Percentiles rank a stretch among this genome's conserved stretches.
phyloP scores from a whole-genome alignment of 2,329 filamentous ascomycete genomes.

The Neofusicoccum parvum region DNA sequence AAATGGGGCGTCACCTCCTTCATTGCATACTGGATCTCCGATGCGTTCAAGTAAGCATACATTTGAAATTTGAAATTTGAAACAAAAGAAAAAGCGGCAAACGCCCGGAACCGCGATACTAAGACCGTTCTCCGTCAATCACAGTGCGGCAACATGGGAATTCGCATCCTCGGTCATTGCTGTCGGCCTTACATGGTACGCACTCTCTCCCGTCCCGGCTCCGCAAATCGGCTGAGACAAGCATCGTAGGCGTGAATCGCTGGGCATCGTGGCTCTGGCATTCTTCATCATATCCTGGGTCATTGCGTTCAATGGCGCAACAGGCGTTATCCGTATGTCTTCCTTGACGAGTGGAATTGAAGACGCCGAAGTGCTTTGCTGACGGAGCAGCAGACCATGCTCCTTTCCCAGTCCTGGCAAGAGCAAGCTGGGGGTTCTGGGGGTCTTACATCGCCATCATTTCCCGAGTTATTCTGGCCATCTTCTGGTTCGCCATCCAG shows the following conservation, averaged over 20 bases:
- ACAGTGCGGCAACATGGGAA: constrained; percentile 56
- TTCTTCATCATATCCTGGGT: constrained; percentile 60
- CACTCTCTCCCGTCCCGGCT: not conserved
- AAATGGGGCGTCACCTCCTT: constrained; percentile 32
- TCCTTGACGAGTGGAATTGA: not conserved
- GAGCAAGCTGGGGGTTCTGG: constrained; percentile 61
- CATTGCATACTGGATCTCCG: constrained; percentile 56
- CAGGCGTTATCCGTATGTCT: constrained; percentile 36
- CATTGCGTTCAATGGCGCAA: constrained; percentile 62
- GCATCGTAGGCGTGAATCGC: constrained; percentile 44
- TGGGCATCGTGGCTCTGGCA: constrained; percentile 54
- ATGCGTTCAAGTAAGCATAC: constrained; percentile 49
- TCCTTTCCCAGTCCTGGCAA: constrained; percentile 59
- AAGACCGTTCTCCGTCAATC: constrained; percentile 17
- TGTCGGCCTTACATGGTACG: constrained; percentile 53
- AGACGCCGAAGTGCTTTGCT: not conserved
- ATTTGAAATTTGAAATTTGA: too few relatives aligned
- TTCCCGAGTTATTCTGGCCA: constrained; percentile 55
- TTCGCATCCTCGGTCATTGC: constrained; percentile 44
- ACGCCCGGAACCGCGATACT: not conserved
- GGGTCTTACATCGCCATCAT: constrained; percentile 59
- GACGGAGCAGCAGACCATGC: constrained; percentile 48
- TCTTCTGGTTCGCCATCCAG: constrained; percentile 69
- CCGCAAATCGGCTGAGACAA: not conserved
- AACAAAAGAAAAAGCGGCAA: not conserved